Conservation (phyloP, 805 yeast species). For the Myxozyma geophila region DNA sequence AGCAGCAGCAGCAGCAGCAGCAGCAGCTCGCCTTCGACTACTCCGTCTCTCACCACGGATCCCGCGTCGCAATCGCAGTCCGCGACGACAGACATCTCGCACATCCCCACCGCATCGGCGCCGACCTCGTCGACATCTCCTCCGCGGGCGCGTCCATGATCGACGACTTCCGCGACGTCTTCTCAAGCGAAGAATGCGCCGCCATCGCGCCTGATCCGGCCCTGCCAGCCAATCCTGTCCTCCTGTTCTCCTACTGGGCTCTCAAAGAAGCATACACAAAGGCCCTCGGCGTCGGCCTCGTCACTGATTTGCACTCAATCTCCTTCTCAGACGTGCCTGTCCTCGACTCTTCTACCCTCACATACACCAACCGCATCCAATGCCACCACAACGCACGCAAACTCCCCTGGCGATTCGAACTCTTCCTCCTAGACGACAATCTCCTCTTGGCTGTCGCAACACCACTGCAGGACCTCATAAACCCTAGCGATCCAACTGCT, state of each 20-base stretch:
- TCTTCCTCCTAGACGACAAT: slow-evolving; percentile 9
- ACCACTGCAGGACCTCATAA: slow-evolving; percentile 2
- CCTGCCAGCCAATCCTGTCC: neutral
- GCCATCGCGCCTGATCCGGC: slow-evolving; percentile 2
- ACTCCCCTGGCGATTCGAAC: slow-evolving; percentile 31
- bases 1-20: too few relatives aligned
- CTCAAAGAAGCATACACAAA: slow-evolving; percentile 78
- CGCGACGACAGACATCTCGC: neutral
- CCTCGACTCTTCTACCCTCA: neutral
- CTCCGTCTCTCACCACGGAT: slow-evolving; percentile 34
- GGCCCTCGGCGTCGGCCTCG: slow-evolving; percentile 64
- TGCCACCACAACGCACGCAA: slow-evolving; percentile 1
- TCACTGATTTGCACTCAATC: slow-evolving; percentile 42
- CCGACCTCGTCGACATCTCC: slow-evolving; percentile 26
- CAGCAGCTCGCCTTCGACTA: slow-evolving; percentile 19
- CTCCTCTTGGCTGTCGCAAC: slow-evolving; percentile 31
- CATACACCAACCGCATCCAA: slow-evolving; percentile 7
- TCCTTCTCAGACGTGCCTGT: slow-evolving; percentile 41
- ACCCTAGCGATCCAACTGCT: neutral
- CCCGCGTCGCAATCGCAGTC: slow-evolving; percentile 26
- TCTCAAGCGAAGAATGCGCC: slow-evolving; percentile 19
- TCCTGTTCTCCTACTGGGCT: slow-evolving; percentile 64
- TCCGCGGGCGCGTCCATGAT: slow-evolving; percentile 11
- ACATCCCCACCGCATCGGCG: slow-evolving; percentile 18
- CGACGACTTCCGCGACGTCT: slow-evolving; percentile 31